Conservation (phyloP, 2,329 filamentous ascomycete species). For the Aspergillus eucalypticola region DNA sequence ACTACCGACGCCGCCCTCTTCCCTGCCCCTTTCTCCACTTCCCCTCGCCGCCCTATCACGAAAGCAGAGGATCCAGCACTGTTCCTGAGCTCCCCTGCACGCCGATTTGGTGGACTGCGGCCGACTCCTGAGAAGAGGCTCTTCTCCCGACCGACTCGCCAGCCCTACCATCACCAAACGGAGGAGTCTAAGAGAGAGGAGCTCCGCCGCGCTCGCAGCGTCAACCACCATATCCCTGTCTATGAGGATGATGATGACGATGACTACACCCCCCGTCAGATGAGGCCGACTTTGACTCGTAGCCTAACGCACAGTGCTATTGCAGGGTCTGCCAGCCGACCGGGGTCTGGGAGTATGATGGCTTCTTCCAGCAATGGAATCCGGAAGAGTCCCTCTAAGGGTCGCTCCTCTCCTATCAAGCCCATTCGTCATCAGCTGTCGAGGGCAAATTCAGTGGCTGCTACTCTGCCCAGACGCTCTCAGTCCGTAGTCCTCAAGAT, state of each 20-base stretch:
- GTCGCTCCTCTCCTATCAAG: constrained; percentile 45
- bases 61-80: constrained; percentile 49
- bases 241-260: constrained; percentile 38
- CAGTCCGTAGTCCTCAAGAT: constrained; percentile 50
- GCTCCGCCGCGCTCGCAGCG: constrained; percentile 36
- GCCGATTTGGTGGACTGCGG: constrained; percentile 47
- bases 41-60: constrained; percentile 41
- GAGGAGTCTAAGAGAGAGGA: constrained; percentile 50
- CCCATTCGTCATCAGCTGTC: constrained; percentile 33
- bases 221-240: constrained; percentile 28
- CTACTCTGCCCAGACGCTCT: constrained; percentile 36
- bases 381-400: constrained; percentile 46
- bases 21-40: constrained; percentile 48
- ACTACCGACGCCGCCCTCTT: constrained; percentile 42
- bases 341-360: constrained; percentile 35
- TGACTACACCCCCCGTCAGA: constrained; percentile 35
- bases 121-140: constrained; percentile 30
- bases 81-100: constrained; percentile 52
- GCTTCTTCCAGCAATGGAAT: constrained; percentile 38
- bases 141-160: constrained; percentile 33
- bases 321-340: constrained; percentile 29
- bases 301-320: constrained; percentile 45
- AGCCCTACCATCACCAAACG: constrained; percentile 52
- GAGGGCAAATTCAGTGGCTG: constrained; percentile 36
- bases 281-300: constrained; percentile 40